Evolutionary conservation across 2,329 filamentous ascomycete genomes (phyloP), one percentile per base, ranked within the genome.

Genomic region (Fusarium hainanense): DNA sequence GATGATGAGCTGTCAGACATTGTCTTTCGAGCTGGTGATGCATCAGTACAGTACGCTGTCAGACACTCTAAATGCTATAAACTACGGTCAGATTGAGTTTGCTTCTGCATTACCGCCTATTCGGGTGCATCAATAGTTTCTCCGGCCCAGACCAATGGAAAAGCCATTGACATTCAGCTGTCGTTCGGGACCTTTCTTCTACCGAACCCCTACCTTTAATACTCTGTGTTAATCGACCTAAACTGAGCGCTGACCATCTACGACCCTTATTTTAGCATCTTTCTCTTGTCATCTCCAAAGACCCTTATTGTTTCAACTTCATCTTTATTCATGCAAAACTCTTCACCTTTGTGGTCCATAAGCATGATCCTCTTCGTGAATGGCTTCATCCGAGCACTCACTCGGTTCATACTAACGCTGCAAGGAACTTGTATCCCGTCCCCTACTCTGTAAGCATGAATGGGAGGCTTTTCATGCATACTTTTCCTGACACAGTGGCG

Each of bases 401-500:
- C 7, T 4, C 27, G 13, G 34, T 21, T 52, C 42, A 18, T 16
- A 23, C 16, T 21, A 27, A 47, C 16, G 4, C 27, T 46, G 27
- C 13, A 10, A 40, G 42, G 28, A 41, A 32, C 23, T 37, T 60
- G n/a, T 34, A 40, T 37, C 4, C 18, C 0, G 25, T 14, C 20
- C 5, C 28, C 28, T 30, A 7, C 28, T 30, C 12, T 30, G 28
- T 30, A 30, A 46, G 28, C 20, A 13, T 44, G 23, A 37, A 50
- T 12, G 59, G 48, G 34, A 37, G 34, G 34, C 34, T n/a, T 37
- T n/a, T 37, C 34, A 37, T n/a, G 34, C 34, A 43, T 32, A 21
- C 30, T 51, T 43, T 50, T 43, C 32, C 58, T 42, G 60, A 68
- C 52, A 50, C 44, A 48, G 61, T 67, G 58, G 67, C 69, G 69